A percentile compares a stretch with the other conserved stretches of the same genome.
phyloP scores from a whole-genome alignment of 139 green algal species.

The Zygnema circumcarinatum region DNA sequence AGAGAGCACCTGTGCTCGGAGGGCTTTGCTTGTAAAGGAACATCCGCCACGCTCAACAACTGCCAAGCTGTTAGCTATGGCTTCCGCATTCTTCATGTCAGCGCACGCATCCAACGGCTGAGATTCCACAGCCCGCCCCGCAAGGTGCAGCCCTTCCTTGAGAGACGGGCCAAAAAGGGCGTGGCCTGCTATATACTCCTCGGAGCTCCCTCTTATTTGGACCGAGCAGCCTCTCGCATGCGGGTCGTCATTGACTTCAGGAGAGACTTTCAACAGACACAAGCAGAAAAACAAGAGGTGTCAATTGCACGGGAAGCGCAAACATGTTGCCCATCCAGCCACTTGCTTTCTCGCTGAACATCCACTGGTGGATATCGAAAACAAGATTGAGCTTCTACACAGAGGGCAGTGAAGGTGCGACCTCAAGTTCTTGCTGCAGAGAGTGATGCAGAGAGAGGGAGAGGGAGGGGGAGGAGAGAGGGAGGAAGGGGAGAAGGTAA shows the following conservation, averaged over 20 bases:
- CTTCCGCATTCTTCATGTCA: background rate
- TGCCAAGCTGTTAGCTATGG: background rate
- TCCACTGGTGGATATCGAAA: too few relatives aligned
- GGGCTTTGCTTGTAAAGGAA: background rate
- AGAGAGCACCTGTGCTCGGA: background rate
- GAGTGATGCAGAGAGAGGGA: too few relatives aligned
- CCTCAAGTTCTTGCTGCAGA: too few relatives aligned
- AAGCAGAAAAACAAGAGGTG: too few relatives aligned
- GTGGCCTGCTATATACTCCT: background rate
- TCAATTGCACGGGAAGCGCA: too few relatives aligned
- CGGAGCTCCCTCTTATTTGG: background rate
- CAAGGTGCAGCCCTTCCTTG: background rate
- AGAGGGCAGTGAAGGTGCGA: too few relatives aligned
- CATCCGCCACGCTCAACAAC: background rate
- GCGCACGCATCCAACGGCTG: background rate
- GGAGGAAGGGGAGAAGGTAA: too few relatives aligned
- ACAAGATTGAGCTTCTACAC: too few relatives aligned
- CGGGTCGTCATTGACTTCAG: background rate
- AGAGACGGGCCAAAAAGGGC: background rate
- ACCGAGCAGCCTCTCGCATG: background rate
- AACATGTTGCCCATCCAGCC: too few relatives aligned
- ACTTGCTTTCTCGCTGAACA: too few relatives aligned
- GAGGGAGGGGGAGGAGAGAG: too few relatives aligned
- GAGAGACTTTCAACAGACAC: too few relatives aligned
- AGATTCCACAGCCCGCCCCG: background rate